phyloP scores from a whole-genome alignment of 2,329 filamentous ascomycete species.

The Neoscytalidium dimidiatum region DNA sequence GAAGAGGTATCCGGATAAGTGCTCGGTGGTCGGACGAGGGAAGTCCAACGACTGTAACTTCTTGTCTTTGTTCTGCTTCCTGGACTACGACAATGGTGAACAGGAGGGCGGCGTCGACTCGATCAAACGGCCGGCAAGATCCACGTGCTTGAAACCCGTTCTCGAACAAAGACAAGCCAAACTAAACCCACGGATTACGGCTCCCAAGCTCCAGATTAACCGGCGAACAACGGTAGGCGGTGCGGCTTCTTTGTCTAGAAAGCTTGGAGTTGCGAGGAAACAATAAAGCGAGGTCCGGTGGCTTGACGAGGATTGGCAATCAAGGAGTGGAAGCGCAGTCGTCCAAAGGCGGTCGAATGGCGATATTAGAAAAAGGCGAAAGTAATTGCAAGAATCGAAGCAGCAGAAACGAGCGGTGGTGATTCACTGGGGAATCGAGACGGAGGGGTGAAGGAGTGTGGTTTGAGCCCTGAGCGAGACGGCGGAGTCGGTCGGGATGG shows the following conservation, averaged over 20 bases:
- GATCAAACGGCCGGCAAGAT: conserved; percentile 2
- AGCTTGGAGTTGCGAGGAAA: not conserved
- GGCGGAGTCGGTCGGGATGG: conserved; percentile 19
- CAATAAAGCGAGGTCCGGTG: not conserved
- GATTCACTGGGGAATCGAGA: conserved; percentile 36
- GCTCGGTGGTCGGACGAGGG: conserved; percentile 22
- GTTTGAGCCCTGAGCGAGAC: conserved; percentile 24
- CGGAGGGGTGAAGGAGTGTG: conserved; percentile 34
- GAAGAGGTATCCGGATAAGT: conserved; percentile 24
- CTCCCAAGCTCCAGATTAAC: conserved; percentile 4
- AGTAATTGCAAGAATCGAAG: conserved; percentile 25
- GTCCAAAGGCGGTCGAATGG: conserved; percentile 24
- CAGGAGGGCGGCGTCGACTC: conserved; percentile 10
- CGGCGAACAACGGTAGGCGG: not conserved
- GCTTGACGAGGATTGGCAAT: not conserved
- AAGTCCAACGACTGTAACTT: not conserved
- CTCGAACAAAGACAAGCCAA: conserved; percentile 15
- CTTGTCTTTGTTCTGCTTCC: conserved; percentile 2
- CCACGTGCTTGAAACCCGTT: conserved; percentile 7
- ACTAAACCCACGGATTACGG: conserved; percentile 9
- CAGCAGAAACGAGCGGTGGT: conserved; percentile 32
- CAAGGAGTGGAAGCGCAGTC: conserved; percentile 19
- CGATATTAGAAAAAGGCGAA: conserved; percentile 18
- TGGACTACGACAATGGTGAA: conserved; percentile 7
- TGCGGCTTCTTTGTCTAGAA: not conserved